Percentiles rank a stretch among this genome's conserved stretches.
Conservation (phyloP, 2,329 filamentous ascomycete species). For the Trichophyton mentagrophytes region DNA sequence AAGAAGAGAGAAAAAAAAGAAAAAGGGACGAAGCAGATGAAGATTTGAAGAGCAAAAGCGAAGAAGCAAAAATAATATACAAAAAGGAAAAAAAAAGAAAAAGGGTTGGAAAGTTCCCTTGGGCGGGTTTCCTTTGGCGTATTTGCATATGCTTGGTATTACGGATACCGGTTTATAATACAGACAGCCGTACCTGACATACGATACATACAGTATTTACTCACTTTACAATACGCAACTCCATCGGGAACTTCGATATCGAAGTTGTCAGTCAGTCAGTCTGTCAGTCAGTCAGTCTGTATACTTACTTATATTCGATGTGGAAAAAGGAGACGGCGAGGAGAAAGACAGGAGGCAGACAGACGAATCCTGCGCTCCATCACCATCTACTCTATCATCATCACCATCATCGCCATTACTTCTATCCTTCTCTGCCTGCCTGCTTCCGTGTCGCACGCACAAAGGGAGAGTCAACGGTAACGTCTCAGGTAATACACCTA, state of each 20-base stretch:
- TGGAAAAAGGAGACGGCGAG: not conserved
- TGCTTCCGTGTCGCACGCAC: constrained; percentile 1
- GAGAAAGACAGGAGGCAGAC: not conserved
- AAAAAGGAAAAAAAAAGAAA: not conserved
- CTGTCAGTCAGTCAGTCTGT: too few relatives aligned
- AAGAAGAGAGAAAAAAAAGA: too few relatives aligned
- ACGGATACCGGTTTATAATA: not conserved
- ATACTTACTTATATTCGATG: too few relatives aligned
- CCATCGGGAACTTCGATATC: not conserved
- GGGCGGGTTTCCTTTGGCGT: too few relatives aligned
- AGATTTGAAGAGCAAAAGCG: not conserved
- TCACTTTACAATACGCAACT: not conserved
- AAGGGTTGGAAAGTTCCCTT: too few relatives aligned
- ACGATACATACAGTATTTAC: not conserved
- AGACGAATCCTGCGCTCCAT: not conserved
- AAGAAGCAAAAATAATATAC: not conserved
- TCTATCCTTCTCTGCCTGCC: not conserved
- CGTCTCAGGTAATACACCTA: not conserved
- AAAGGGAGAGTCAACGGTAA: constrained; percentile 3
- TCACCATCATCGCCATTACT: too few relatives aligned
- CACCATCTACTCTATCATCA: too few relatives aligned
- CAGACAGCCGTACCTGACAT: not conserved
- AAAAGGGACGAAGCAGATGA: not conserved
- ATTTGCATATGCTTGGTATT: not conserved
- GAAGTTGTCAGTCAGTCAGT: too few relatives aligned